These are phyloP conservation scores for Gossypium anomalum DNA, from an alignment of 345 rosid species.

Conservation along the genomic window DNA sequence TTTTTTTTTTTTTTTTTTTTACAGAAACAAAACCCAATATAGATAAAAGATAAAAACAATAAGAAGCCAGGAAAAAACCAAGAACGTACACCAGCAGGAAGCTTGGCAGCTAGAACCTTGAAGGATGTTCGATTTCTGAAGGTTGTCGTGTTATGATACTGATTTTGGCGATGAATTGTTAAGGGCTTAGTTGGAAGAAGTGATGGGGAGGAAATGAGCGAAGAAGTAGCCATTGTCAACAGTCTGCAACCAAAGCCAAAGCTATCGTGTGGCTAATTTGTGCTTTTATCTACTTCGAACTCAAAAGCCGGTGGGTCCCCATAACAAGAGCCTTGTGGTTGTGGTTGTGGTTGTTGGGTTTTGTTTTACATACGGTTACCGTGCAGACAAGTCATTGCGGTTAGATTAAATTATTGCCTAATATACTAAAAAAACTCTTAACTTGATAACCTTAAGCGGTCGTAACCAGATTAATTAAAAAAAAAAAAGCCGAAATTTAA, in stretches of 20 bases:
- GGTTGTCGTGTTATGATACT: constrained; percentile 2
- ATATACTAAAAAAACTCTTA: no score
- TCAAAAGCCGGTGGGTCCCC: not conserved
- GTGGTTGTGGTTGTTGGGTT: constrained; percentile 15
- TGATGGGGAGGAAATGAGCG: constrained; percentile 24
- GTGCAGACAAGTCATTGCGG: not conserved
- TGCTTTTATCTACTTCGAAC: constrained; percentile 22
- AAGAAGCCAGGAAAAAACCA: not conserved
- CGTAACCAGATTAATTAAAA: not conserved
- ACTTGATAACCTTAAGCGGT: no score
- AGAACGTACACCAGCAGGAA: constrained; percentile 53
- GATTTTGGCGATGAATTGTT: constrained; percentile 19
- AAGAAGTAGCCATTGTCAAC: constrained; percentile 24
- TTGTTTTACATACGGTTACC: not conserved
- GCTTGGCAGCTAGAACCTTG: constrained; percentile 53
- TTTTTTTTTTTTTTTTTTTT: not conserved
- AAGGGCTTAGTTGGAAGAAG: constrained; percentile 23
- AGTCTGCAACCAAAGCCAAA: not conserved
- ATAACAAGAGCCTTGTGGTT: not conserved
- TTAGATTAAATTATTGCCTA: not conserved
- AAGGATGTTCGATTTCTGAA: constrained; percentile 27
- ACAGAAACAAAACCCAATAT: not conserved
- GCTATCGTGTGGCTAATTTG: not conserved
- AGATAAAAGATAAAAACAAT: not conserved
- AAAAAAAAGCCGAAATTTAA: not conserved